Evolutionary conservation across 2,329 filamentous ascomycete genomes (phyloP), one percentile per base, ranked within the genome.

Genomic region (Pseudonectria foliicola): DNA sequence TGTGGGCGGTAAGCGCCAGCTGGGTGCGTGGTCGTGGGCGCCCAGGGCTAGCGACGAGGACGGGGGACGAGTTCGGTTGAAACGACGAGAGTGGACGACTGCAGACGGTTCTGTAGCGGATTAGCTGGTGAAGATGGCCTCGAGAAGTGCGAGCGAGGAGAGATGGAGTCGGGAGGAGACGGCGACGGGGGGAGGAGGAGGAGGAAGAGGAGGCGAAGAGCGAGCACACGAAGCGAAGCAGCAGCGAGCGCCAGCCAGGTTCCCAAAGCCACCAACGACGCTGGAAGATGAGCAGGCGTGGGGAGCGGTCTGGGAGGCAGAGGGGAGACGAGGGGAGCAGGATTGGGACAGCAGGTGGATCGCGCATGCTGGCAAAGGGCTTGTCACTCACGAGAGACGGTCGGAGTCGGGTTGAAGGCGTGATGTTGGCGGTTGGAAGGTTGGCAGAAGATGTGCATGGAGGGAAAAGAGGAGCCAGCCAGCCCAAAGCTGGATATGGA

Each of bases 401-500:
- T 53, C 41, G 42, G 48, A 57, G 48, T 46, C 45, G 49, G 48
- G 39, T 49, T 56, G 54, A 33, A 45, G 49, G 57, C 49, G 50
- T 55, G 54, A 52, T 56, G 54, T 52, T 50, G 57, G 54, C 45
- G 50, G 52, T 46, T 21, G 18, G n/a, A 41, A 52, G 54, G 50
- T 50, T 51, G 56, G 52, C 50, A 55, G 59, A 56, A 52, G 55
- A 57, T 61, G 61, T 62, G 60, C 53, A 61, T 58, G 58, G 56
- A 21, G 18, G 59, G 61, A 64, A 64, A 64, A 64, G 61, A 64
- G 61, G 61, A 64, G 57, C 53, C 49, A 51, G 53, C 18, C 18
- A 21, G 18, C n/a, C n/a, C n/a, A n/a, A n/a, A n/a, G n/a, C n/a
- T n/a, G n/a, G n/a, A n/a, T n/a, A n/a, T n/a, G n/a, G n/a, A n/a